Conservation (phyloP, 2,329 filamentous ascomycete genomes). For the Neofusicoccum sp. region DNA sequence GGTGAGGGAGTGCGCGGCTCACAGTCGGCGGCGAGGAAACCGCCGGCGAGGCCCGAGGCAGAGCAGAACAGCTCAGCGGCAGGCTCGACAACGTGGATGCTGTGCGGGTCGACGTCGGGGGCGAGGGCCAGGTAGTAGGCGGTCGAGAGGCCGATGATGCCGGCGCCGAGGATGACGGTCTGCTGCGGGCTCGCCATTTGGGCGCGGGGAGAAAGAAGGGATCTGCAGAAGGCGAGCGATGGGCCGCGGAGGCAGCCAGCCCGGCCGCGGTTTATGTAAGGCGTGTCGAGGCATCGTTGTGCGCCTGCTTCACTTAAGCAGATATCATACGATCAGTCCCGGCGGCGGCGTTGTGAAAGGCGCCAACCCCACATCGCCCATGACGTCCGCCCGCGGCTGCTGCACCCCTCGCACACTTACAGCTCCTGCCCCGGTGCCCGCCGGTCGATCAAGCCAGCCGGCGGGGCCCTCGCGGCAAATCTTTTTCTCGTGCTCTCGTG, state of each 20-base stretch:
- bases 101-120: constrained; percentile 39
- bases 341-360: constrained; percentile 16
- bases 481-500: constrained; percentile 33
- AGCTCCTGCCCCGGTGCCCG: neutral
- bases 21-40: constrained; percentile 74
- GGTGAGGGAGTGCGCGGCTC: constrained; percentile 1
- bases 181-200: constrained; percentile 16
- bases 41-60: constrained; percentile 73
- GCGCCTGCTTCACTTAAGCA: constrained; percentile 10
- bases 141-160: constrained; percentile 50
- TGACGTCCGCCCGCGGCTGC: constrained; percentile 19
- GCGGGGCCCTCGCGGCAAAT: constrained; percentile 7
- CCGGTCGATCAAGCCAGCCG: constrained; percentile 7
- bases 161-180: constrained; percentile 46
- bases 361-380: constrained; percentile 21
- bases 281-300: constrained; percentile 6
- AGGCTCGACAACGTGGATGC: constrained; percentile 62
- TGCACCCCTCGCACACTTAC: constrained; percentile 9
- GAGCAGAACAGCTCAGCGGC: constrained; percentile 67
- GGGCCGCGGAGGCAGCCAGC: neutral
- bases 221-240: neutral
- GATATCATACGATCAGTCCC: constrained; percentile 22
- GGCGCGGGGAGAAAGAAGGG: neutral
- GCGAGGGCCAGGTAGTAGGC: constrained; percentile 65
- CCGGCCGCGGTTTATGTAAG: constrained; percentile 10